Conservation (phyloP, 257 asterid species). For the Dorcoceras hygrometricum region DNA sequence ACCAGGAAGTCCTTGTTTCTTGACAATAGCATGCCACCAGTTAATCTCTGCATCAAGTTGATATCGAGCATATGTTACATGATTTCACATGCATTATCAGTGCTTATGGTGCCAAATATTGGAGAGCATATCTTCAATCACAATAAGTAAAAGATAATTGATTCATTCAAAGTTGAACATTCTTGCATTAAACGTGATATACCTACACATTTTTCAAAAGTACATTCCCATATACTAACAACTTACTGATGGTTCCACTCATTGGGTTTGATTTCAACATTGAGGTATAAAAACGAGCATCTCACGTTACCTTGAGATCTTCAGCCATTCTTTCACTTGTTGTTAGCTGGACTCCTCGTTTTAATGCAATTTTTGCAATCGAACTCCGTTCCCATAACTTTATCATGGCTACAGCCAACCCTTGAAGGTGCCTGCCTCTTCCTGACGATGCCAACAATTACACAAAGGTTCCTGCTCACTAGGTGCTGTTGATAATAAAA, state of each 20-base stretch:
- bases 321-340: conserved; percentile 99
- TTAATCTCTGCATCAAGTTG: conserved; percentile 65
- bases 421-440: conserved; percentile 98
- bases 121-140: neutral
- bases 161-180: conserved; percentile 10
- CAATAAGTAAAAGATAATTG: neutral
- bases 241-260: conserved; percentile 10
- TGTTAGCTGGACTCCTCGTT: conserved; percentile 94
- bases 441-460: conserved; percentile 46
- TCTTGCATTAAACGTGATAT: neutral
- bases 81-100: neutral
- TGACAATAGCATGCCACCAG: conserved; percentile 81
- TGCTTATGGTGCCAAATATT: neutral
- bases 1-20: conserved; percentile 94
- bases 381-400: conserved; percentile 96
- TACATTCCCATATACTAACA: conserved; percentile 7
- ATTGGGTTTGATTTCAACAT: neutral
- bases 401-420: conserved; percentile 86
- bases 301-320: conserved; percentile 76
- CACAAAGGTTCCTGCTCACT: conserved; percentile 5
- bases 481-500: conserved; percentile 21
- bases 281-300: conserved; percentile 10
- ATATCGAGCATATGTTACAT: neutral
- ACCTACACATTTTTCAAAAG: neutral
- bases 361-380: conserved; percentile 79